Evolutionary conservation across 164 flowering plant genomes (phyloP).

Genomic region (Macadamia tetraphylla): DNA sequence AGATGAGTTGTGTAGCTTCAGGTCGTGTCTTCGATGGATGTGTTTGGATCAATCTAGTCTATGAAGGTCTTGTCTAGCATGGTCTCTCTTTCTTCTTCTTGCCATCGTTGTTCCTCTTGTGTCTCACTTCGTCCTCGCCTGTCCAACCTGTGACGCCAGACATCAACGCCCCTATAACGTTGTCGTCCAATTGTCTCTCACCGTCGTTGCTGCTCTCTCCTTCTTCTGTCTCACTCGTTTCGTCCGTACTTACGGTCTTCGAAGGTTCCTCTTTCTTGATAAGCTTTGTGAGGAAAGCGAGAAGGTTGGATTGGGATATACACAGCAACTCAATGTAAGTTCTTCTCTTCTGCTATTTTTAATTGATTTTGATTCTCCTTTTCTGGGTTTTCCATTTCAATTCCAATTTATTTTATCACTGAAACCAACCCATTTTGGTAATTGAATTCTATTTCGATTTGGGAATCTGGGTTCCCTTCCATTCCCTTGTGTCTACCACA

Average conservation of each 20-base stretch:
- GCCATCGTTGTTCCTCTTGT: slow-evolving; percentile 48
- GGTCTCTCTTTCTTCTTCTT: slow-evolving; percentile 59
- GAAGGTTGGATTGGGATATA: slow-evolving; percentile 58
- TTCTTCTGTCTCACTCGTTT: slow-evolving; percentile 62
- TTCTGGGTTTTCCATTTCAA: no score
- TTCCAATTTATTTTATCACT: no score
- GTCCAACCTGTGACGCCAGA: slow-evolving; percentile 48
- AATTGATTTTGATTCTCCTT: background rate
- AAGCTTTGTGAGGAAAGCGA: slow-evolving; percentile 78
- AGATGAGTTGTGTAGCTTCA: slow-evolving; percentile 67
- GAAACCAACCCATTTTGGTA: no score
- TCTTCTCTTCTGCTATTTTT: slow-evolving; percentile 7
- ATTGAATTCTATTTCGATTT: no score
- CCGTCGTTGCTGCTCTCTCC: slow-evolving; percentile 56
- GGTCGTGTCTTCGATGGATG: slow-evolving; percentile 72
- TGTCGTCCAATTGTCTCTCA: slow-evolving; percentile 66
- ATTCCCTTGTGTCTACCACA: no score
- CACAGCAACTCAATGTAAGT: slow-evolving; percentile 63
- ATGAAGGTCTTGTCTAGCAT: slow-evolving; percentile 44
- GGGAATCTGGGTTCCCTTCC: no score
- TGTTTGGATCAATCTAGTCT: slow-evolving; percentile 76
- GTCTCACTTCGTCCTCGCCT: slow-evolving; percentile 69
- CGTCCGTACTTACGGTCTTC: slow-evolving; percentile 53
- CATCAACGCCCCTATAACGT: slow-evolving; percentile 64
- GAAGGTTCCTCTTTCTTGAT: slow-evolving; percentile 82